Conservation (phyloP, 2,329 filamentous ascomycete genomes). For the Gaeumannomyces tritici region DNA sequence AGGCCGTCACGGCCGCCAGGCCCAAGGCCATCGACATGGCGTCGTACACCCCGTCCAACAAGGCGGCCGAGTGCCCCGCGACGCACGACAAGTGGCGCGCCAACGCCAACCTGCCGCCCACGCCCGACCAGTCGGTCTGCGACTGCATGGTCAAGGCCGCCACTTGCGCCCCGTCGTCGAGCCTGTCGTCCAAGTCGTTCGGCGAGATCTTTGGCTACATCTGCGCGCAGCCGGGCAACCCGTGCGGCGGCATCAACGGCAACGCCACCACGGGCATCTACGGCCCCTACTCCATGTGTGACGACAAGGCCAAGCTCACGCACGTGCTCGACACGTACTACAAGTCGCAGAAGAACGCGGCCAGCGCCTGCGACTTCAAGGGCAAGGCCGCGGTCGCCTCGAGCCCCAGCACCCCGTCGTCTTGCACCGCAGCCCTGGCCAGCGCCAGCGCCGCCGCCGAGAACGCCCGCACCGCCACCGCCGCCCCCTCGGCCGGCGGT, state of each 20-base stretch:
- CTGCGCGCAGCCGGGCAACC: conserved; percentile 47
- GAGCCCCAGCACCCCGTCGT: conserved; percentile 31
- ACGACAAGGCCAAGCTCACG: conserved; percentile 57
- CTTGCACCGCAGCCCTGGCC: conserved; percentile 49
- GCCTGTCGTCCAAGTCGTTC: conserved; percentile 48
- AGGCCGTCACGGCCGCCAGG: conserved; percentile 56
- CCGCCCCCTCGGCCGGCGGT: conserved; percentile 21
- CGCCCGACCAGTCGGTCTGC: conserved; percentile 71
- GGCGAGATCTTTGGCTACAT: conserved; percentile 64
- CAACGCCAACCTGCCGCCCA: conserved; percentile 62
- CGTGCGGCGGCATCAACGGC: conserved; percentile 59
- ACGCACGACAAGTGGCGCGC: conserved; percentile 59
- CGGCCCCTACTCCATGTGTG: conserved; percentile 73
- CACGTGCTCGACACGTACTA: conserved; percentile 71
- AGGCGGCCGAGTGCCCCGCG: conserved; percentile 61
- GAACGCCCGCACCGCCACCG: conserved; percentile 35
- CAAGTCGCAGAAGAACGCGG: conserved; percentile 39
- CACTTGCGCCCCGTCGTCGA: conserved; percentile 55
- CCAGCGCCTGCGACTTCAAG: conserved; percentile 60
- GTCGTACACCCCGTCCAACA: conserved; percentile 67
- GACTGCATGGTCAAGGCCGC: conserved; percentile 73
- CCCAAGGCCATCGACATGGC: conserved; percentile 57
- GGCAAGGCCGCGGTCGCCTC: conserved; percentile 52
- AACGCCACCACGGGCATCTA: conserved; percentile 61
- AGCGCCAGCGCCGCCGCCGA: conserved; percentile 51